phyloP scores from a whole-genome alignment of 2,329 filamentous ascomycete genomes.

The Tolypocladium pustulatum region DNA sequence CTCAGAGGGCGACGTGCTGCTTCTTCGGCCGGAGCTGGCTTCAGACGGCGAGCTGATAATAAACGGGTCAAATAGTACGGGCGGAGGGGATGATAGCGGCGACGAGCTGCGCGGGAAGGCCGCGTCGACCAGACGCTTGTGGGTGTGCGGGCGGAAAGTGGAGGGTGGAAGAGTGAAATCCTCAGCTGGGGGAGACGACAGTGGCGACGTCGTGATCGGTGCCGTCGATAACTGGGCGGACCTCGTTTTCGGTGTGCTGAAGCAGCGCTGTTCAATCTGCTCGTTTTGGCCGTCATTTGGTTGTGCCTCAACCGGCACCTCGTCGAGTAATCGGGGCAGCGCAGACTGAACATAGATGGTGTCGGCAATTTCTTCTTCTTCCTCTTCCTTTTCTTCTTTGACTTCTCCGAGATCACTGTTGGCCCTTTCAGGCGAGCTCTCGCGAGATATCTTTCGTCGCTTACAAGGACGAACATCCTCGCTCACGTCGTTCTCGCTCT shows the following conservation, averaged over 20 bases:
- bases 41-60: slow-evolving; percentile 25
- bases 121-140: slow-evolving; percentile 11
- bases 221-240: slow-evolving; percentile 6
- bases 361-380: slow-evolving; percentile 2
- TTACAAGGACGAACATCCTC: slow-evolving; percentile 17
- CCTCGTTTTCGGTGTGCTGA: slow-evolving; percentile 7
- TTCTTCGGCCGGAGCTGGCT: slow-evolving; percentile 21
- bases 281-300: neutral
- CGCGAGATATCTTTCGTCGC: slow-evolving; percentile 20
- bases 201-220: slow-evolving; percentile 21
- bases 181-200: slow-evolving; percentile 26
- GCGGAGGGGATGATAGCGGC: slow-evolving; percentile 46
- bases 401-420: slow-evolving; percentile 3
- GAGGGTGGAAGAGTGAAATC: slow-evolving; percentile 16
- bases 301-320: neutral
- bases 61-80: slow-evolving; percentile 40
- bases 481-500: slow-evolving; percentile 9
- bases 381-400: slow-evolving; percentile 13
- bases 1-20: slow-evolving; percentile 32
- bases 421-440: slow-evolving; percentile 6
- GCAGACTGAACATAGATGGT: slow-evolving; percentile 7
- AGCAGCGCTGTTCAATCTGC: slow-evolving; percentile 1
- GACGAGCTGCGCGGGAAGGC: slow-evolving; percentile 32
- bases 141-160: slow-evolving; percentile 11
- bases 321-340: neutral